A percentile compares a stretch with the other conserved stretches of the same genome.
phyloP scores from a whole-genome alignment of 1,284 basidiomycete genomes.

The Gyrodon tennesseensis region DNA sequence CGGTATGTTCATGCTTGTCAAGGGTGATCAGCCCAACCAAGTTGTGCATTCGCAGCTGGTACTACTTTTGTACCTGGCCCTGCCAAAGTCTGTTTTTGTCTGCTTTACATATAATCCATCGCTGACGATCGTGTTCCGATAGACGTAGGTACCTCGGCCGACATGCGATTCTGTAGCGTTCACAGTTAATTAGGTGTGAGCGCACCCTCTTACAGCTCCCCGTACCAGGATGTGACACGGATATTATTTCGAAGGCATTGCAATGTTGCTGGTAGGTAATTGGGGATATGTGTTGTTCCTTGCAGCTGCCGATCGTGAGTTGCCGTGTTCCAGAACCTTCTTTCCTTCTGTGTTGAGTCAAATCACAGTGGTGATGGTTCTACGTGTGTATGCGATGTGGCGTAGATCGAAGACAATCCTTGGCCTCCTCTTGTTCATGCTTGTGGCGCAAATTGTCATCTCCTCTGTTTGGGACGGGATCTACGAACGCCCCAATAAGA shows the following conservation, averaged over 20 bases:
- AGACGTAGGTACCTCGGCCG: constrained; percentile 13
- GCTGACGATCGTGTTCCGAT: background rate
- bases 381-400: constrained; percentile 29
- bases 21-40: background rate
- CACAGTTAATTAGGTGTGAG: constrained; percentile 20
- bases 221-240: background rate
- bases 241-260: constrained; percentile 14
- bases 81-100: constrained; percentile 1
- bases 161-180: background rate
- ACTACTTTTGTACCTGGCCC: constrained; percentile 18
- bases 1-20: background rate
- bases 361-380: constrained; percentile 25
- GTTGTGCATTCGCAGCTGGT: constrained; percentile 1
- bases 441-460: background rate
- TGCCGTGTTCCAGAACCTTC: no score
- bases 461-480: constrained; percentile 16
- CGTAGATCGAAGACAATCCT: constrained; percentile 15
- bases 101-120: background rate
- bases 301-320: constrained; percentile 24
- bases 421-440: constrained; percentile 19
- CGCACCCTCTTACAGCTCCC: background rate
- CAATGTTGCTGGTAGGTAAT: constrained; percentile 9
- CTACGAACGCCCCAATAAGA: constrained; percentile 9
- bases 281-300: constrained; percentile 25
- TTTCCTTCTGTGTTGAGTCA: background rate